Percentiles rank a stretch among this genome's conserved stretches.
phyloP scores from a whole-genome alignment of 2,329 filamentous ascomycete species.

The Fusarium newnesense region DNA sequence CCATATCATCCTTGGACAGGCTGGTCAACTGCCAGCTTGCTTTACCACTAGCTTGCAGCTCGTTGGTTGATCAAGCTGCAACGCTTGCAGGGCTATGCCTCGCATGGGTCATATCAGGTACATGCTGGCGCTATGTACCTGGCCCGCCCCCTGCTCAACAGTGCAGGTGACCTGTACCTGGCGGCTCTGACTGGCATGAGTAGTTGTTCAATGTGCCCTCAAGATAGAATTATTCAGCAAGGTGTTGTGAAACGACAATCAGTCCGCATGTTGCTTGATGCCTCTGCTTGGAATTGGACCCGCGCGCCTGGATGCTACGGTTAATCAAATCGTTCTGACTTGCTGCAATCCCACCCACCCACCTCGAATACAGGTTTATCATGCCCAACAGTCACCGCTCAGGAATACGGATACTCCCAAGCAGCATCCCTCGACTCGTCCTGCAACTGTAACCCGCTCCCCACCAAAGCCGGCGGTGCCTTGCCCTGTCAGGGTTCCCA shows the following conservation, averaged over 20 bases:
- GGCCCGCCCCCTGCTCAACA: conserved; percentile 47
- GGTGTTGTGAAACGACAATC: conserved; percentile 21
- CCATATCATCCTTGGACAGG: conserved; percentile 4
- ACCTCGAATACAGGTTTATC: conserved; percentile 6
- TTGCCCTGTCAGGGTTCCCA: conserved; percentile 18
- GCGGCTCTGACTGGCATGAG: conserved; percentile 43
- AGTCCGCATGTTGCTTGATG: conserved; percentile 11
- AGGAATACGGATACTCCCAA: conserved; percentile 27
- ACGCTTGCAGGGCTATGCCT: conserved; percentile 37
- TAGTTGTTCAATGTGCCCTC: conserved; percentile 14
- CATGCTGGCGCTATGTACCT: conserved; percentile 48
- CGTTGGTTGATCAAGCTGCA: conserved; percentile 35
- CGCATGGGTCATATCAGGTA: conserved; percentile 44
- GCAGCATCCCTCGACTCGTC: conserved; percentile 21
- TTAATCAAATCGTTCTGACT: conserved; percentile 3
- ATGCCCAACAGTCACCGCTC: conserved; percentile 30
- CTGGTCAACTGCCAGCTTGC: conserved; percentile 28
- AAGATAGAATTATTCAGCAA: conserved; percentile 33
- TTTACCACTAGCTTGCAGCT: conserved; percentile 23
- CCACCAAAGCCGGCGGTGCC: conserved; percentile 27
- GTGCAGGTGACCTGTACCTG: conserved; percentile 54
- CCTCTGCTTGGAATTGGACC: conserved; percentile 16
- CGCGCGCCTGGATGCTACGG: conserved; percentile 27
- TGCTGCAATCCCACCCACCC: conserved; percentile 22
- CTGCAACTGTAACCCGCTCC: conserved; percentile 18